Percentiles rank a stretch among this genome's conserved stretches.
Conservation (phyloP, 202 grass and related monocot species). For the Dendrocalamus latiflorus region DNA sequence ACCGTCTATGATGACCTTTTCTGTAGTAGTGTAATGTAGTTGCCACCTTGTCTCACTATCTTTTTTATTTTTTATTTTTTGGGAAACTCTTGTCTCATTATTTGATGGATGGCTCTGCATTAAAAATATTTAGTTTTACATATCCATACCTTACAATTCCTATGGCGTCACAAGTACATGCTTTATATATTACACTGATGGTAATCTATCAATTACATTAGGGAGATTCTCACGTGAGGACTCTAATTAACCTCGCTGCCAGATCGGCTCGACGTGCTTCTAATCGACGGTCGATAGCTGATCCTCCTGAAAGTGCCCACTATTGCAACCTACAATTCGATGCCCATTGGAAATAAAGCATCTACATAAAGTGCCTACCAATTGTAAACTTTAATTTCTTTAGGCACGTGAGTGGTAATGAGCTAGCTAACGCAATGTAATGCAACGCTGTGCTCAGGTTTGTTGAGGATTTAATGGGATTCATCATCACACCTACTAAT, state of each 20-base stretch:
- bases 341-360: not conserved
- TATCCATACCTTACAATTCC: no score
- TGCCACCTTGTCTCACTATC: no score
- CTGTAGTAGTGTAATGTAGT: no score
- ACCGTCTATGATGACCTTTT: no score
- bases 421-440: not conserved
- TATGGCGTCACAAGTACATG: no score
- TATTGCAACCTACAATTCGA: not conserved
- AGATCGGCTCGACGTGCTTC: no score
- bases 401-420: not conserved
- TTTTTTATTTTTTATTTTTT: no score
- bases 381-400: not conserved
- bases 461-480: not conserved
- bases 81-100: no score
- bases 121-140: no score
- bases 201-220: not conserved
- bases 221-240: not conserved
- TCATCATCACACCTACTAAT: not conserved
- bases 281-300: not conserved
- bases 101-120: no score
- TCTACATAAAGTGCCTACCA: not conserved
- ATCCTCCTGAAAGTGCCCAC: not conserved
- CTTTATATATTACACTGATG: not conserved
- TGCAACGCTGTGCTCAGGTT: not conserved
- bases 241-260: no score